phyloP scores from a whole-genome alignment of 1,284 basidiomycete genomes.

The Lentinus polychrous region DNA sequence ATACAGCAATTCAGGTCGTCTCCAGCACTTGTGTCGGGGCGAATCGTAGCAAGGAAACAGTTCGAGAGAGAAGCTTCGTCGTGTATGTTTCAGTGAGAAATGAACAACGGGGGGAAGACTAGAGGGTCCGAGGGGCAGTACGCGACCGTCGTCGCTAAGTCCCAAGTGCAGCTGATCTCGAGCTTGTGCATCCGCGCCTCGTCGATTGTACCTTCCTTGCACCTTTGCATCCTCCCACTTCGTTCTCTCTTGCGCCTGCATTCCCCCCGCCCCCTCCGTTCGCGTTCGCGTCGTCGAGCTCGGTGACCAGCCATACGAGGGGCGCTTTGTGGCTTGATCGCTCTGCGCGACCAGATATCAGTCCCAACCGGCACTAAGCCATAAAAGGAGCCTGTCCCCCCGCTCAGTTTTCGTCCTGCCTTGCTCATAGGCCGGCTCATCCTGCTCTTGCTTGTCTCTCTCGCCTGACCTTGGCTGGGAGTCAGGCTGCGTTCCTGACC shows the following conservation, averaged over 20 bases:
- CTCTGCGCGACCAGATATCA: neutral
- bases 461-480: neutral
- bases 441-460: neutral
- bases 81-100: no score
- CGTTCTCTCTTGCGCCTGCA: neutral
- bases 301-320: neutral
- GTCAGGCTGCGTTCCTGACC: neutral
- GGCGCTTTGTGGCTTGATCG: constrained; percentile 1
- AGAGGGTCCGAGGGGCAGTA: neutral
- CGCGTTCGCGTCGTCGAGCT: neutral
- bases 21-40: no score
- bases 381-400: constrained; percentile 3
- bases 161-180: neutral
- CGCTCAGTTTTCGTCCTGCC: neutral
- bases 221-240: neutral
- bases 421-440: neutral
- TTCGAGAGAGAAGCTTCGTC: neutral
- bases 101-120: neutral
- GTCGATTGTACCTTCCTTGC: neutral
- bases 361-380: neutral
- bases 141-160: neutral
- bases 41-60: neutral
- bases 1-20: no score
- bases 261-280: neutral
- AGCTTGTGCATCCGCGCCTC: neutral